phyloP scores from a whole-genome alignment of 163 green algal species.

The Prototheca cutis region DNA sequence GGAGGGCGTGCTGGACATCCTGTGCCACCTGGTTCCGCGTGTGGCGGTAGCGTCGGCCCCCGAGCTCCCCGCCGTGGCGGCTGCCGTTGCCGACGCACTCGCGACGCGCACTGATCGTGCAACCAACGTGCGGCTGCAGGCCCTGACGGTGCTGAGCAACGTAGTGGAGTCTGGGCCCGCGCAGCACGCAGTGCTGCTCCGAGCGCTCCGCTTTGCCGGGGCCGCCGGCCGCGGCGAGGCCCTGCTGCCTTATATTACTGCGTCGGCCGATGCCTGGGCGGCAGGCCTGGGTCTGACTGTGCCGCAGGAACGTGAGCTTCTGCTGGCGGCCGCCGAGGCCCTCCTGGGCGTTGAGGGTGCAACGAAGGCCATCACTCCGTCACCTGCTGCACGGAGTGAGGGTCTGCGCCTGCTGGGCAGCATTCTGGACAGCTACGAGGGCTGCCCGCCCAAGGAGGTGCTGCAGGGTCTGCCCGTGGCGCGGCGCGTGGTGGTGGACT shows the following conservation, averaged over 20 bases:
- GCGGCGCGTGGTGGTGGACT: neutral
- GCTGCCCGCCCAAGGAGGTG: neutral
- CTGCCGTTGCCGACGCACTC: neutral
- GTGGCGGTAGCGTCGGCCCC: neutral
- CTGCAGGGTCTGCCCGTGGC: neutral
- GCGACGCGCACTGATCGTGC: neutral
- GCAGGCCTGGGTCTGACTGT: neutral
- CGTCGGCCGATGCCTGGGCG: neutral
- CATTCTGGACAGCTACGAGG: neutral
- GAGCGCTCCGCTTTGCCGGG: neutral
- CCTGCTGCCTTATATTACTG: neutral
- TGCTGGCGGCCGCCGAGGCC: neutral
- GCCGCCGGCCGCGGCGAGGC: neutral
- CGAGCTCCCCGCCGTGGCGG: neutral
- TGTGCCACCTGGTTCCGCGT: conserved; percentile 1
- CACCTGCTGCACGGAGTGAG: neutral
- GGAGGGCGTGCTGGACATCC: neutral
- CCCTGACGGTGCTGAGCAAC: conserved; percentile 2
- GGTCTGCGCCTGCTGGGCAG: neutral
- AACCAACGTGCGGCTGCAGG: neutral
- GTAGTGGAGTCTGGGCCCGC: neutral
- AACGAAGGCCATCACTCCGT: no score
- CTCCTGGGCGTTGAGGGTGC: no score
- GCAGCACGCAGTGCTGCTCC: neutral
- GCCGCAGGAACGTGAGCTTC: neutral